phyloP scores from a whole-genome alignment of 208 protist genomes.

The Trypanosoma cruzi region DNA sequence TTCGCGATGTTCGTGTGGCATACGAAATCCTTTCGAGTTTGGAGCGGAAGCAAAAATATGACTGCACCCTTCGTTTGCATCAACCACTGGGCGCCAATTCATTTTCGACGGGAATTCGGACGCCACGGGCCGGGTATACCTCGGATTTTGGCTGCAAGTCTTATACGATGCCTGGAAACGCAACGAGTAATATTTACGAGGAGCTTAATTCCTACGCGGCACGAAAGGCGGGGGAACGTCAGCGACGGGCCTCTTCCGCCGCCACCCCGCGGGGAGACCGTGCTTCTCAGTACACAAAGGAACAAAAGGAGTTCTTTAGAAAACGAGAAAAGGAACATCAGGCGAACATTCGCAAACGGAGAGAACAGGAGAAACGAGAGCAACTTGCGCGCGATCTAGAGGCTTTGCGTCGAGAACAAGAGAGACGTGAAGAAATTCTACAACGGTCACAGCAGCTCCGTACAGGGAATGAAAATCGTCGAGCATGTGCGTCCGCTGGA shows the following conservation, averaged over 20 bases:
- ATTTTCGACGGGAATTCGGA: conserved; percentile 8
- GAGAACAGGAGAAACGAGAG: conserved; percentile 37
- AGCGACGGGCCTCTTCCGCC: conserved; percentile 4
- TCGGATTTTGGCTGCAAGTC: background rate
- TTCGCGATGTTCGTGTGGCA: conserved; percentile 90
- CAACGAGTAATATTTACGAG: conserved; percentile 28
- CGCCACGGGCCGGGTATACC: background rate
- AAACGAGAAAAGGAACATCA: conserved; percentile 66
- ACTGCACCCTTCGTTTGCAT: conserved; percentile 85
- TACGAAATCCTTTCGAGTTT: conserved; percentile 97
- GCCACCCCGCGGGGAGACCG: conserved; percentile 10
- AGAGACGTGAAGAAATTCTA: conserved; percentile 36
- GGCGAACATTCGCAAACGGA: conserved; percentile 38
- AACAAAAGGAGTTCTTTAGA: conserved; percentile 66
- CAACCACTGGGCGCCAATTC: conserved; percentile 19
- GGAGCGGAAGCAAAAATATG: conserved; percentile 95
- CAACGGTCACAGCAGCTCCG: conserved; percentile 54
- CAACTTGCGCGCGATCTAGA: conserved; percentile 57
- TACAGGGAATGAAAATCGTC: conserved; percentile 15
- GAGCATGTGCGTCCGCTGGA: conserved; percentile 7
- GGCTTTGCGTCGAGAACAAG: conserved; percentile 41
- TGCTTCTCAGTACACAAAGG: conserved; percentile 54
- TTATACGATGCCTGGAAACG: background rate
- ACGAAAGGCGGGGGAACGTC: conserved; percentile 16
- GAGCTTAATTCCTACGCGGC: conserved; percentile 9